Base-by-base conservation (phyloP, 2,329 filamentous ascomycete species). In the Nemania abortiva region DNA sequence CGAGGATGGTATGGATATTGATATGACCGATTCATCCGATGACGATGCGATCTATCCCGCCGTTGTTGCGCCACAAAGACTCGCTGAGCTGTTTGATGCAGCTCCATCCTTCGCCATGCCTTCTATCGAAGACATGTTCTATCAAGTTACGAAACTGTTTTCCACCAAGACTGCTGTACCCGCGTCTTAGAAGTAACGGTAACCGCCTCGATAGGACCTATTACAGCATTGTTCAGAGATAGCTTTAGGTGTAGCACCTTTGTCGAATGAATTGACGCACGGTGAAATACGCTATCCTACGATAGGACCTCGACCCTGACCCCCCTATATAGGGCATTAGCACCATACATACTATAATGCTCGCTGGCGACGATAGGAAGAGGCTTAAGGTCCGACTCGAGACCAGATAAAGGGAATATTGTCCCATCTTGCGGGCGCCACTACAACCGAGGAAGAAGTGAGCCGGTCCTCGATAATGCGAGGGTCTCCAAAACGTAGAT, bases 71-170 rank as follows among this genome's bases (percentile, higher is more conserved):
- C 88, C 90, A 57, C 90, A 94, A 76, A 87, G 89, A 71, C 81
- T 95, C 63, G 86, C 91, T 6, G 86, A 89, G 59, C 87, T 95
- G 45, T 94, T 95, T 72, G 90, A 94, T 71, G 84, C 86, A 15
- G 89, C 89, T 1, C 89, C 90, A 1, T 87, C 90, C 3, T 92
- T 91, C 76, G 90, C 91, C 0, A 86, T 91, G 75, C 90, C 91
- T 24, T 88, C 91, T 11, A 87, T 95, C 24, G 89, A 91, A 79
- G 92, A 94, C 70, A 87, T 93, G 82, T 94, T 95, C 77, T 89
- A 91, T 79, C 88, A 90, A 79, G 90, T 95, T 47, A 87, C 91
- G 13, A 87, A 84, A 5, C 77, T 93, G 71, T 89, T 92, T 77
- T 86, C 87, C 1, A 82, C 86, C 69, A 90, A 88, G 78, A 85